Evolutionary conservation across 2,329 filamentous ascomycete genomes (phyloP).

Genomic region (Rhinocladiella mackenziei): DNA sequence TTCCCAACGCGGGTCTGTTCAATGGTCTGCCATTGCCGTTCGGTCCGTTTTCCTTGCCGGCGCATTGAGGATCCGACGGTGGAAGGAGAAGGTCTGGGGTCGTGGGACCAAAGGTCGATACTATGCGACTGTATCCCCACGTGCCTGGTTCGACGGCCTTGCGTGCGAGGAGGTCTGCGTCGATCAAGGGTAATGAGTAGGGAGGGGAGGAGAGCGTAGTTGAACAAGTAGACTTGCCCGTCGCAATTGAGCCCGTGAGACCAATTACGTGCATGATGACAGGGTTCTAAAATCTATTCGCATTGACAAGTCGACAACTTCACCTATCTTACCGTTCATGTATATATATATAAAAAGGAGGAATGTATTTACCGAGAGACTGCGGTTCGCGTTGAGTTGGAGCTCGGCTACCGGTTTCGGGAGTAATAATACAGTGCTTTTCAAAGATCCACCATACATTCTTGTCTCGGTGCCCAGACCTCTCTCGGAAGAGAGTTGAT

Average conservation of each 20-base stretch:
- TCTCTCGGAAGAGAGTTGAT: too few relatives aligned
- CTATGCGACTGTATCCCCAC: slow-evolving; percentile 73
- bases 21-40: slow-evolving; percentile 63
- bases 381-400: too few relatives aligned
- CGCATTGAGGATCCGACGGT: slow-evolving; percentile 39
- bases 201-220: slow-evolving; percentile 72
- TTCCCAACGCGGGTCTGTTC: slow-evolving; percentile 79
- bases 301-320: not conserved
- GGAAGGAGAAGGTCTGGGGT: slow-evolving; percentile 82
- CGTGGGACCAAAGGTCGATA: slow-evolving; percentile 72
- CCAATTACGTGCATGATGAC: slow-evolving; percentile 84
- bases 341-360: too few relatives aligned
- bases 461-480: too few relatives aligned
- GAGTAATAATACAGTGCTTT: too few relatives aligned
- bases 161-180: slow-evolving; percentile 87
- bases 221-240: slow-evolving; percentile 95
- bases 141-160: slow-evolving; percentile 93
- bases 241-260: slow-evolving; percentile 94
- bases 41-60: slow-evolving; percentile 30
- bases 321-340: too few relatives aligned
- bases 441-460: too few relatives aligned
- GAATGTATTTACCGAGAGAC: too few relatives aligned
- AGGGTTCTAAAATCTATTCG: too few relatives aligned
- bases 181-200: slow-evolving; percentile 83
- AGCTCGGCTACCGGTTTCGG: too few relatives aligned